Base-by-base conservation (phyloP, 768 basidiomycete species). In the Multifurca ochricompacta region DNA sequence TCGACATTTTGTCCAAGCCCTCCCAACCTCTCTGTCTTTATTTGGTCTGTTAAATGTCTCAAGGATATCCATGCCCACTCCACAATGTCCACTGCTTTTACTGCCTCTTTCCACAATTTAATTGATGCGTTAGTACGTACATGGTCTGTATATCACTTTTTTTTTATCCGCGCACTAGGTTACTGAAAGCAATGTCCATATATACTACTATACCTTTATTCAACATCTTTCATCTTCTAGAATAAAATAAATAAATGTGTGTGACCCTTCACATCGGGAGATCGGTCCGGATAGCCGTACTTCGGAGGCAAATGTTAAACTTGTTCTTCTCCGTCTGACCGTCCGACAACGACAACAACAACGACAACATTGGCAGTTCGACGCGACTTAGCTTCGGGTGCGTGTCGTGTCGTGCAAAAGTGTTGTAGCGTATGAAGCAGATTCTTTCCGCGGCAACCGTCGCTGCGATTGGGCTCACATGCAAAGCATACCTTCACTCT, bases 401-500 rank as follows among this genome's bases (percentile, higher is more conserved):
- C 30, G 28, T 19, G 28, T 10, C 18, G 44, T 10, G 44, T n/a
- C n/a, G n/a, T n/a, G n/a, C n/a, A n/a, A n/a, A 34, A 23, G 46
- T 6, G 31, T 19, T 28, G 47, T 40, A 37, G 54, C 48, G 48
- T 30, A 60, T 58, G 59, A 41, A 59, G 34, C 51, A 19, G 25
- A 19, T 61, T 37, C 48, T 82, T 56, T 84, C 88, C 25, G 75
- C 75, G 18, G 71, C 77, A 46, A 85, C 82, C 13, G 73, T 89
- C 42, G 74, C 79, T 28, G 67, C 78, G 25, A 78, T 90, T 43
- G 91, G 90, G 40, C 79, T 90, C 48, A 73, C 79, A 34, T 91
- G 82, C 73, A 94, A 93, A 65, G 76, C 83, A 7, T 82, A 89
- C 63, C 74, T 92, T 44, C 79, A 79, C 47, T 72, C 79, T 2